Base-by-base conservation (phyloP, 2,329 filamentous ascomycete genomes). In the Fusarium sp. region DNA sequence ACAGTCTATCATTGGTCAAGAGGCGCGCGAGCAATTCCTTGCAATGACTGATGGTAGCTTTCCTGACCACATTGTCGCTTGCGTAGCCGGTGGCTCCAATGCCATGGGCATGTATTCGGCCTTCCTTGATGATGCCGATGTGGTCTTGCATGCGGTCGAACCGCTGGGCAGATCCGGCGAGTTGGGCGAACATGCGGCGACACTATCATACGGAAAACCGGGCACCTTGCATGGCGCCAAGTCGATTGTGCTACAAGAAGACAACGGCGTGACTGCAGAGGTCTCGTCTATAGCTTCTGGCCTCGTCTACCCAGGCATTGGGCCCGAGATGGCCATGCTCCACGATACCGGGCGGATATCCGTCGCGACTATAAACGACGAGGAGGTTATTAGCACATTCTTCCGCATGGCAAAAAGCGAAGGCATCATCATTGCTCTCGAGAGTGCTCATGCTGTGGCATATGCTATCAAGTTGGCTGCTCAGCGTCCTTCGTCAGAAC, bases 1-100 rank as follows among this genome's bases (percentile, higher is more conserved):
- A 89, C 94, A 97, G 83, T 94, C 91, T 3, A 91, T 97, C 66
- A 97, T 97, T 73, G 94, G 94, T 60, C n/a, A 44, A 23, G 41
- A 44, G n/a, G 18, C 41, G 12, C n/a, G 18, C 7, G n/a, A 44
- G 41, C 16, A 44, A 7, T 23, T 44, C 2, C n/a, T 11, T 18
- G 9, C 8, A 2, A 23, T 23, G 16, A 44, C 41, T 7, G 23
- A 23, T 4, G 18, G 41, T 11, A 27, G 41, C n/a, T 7, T 44
- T 6, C 41, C 41, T 9, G 41, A 44, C 27, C n/a, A 16, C 27
- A 18, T 44, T 4, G 41, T 44, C 6, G 41, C 41, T 3, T 44
- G 41, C 12, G 41, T 44, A 11, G 41, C n/a, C 7, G 41, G 41
- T 23, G 41, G 41, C 5, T 23, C n/a, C n/a, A 44, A 44, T 18